These are phyloP conservation scores for Straminergon stramineum DNA, from an alignment of 225 moss, liverwort and hornwort species.

Conservation along the genomic window DNA sequence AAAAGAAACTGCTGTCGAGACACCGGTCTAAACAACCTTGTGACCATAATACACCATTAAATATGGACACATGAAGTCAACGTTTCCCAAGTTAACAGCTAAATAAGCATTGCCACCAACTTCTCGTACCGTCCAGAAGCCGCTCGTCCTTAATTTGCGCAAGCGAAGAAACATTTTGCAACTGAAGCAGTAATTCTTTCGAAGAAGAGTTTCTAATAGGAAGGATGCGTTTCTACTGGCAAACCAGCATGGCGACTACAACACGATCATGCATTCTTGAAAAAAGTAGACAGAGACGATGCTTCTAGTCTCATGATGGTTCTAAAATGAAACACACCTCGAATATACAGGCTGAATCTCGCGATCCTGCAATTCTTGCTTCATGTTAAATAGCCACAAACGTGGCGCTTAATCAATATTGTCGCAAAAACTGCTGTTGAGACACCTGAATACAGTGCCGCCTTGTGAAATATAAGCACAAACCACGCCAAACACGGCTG, in stretches of 20 bases:
- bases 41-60: not conserved
- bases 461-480: not conserved
- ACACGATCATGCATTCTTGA: not conserved
- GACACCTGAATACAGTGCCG: not conserved
- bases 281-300: not conserved
- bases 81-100: not conserved
- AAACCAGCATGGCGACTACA: not conserved
- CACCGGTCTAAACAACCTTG: not conserved
- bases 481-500: not conserved
- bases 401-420: not conserved
- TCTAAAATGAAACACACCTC: not conserved
- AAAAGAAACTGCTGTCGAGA: not conserved
- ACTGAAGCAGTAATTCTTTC: not conserved
- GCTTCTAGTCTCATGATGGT: not conserved
- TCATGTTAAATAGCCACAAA: not conserved
- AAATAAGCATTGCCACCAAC: not conserved
- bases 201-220: not conserved
- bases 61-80: not conserved
- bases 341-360: not conserved
- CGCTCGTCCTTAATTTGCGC: not conserved
- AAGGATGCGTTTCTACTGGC: not conserved
- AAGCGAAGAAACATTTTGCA: not conserved
- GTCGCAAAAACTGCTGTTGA: not conserved
- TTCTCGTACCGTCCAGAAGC: not conserved
- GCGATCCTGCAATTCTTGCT: not conserved